These are phyloP conservation scores for Quaeritorhiza haematococci DNA, from an alignment of 371 early-diverging fungal species.

Conservation along the genomic window DNA sequence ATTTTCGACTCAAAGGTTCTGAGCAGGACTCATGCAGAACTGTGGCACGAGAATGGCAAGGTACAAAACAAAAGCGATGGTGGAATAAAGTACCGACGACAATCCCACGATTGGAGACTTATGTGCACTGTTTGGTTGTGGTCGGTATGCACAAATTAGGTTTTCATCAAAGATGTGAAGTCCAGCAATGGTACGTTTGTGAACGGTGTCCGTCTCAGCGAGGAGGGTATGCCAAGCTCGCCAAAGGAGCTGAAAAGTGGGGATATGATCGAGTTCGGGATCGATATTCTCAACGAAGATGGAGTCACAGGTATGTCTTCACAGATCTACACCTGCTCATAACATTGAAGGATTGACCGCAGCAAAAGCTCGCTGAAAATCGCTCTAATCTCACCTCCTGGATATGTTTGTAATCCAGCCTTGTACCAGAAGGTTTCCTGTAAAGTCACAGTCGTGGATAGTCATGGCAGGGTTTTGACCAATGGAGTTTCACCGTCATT, in stretches of 20 bases:
- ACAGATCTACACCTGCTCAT: neutral
- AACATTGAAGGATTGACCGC: too few species aligned
- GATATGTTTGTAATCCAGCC: too few species aligned
- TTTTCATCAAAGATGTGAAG: conserved; percentile 71
- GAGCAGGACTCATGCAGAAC: conserved; percentile 76
- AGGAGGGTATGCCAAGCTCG: conserved; percentile 61
- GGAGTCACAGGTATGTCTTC: conserved; percentile 4
- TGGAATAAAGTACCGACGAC: too few species aligned
- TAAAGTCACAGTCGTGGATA: too few species aligned
- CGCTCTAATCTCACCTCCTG: too few species aligned
- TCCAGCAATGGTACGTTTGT: conserved; percentile 87
- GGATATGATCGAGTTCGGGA: conserved; percentile 79
- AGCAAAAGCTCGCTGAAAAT: too few species aligned
- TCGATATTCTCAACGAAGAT: conserved; percentile 73
- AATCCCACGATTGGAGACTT: too few species aligned
- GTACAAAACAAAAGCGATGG: too few species aligned
- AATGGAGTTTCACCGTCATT: too few species aligned
- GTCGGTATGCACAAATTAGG: conserved; percentile 25
- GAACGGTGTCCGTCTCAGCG: conserved; percentile 67
- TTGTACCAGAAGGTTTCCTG: too few species aligned
- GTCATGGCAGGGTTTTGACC: too few species aligned
- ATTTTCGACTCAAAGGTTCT: conserved; percentile 86
- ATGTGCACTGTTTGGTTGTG: too few species aligned
- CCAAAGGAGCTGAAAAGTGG: conserved; percentile 57
- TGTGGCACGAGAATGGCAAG: conserved; percentile 66